These are phyloP conservation scores for Diplodia intermedia DNA, from an alignment of 2,329 filamentous ascomycete genomes.

Conservation along the genomic window DNA sequence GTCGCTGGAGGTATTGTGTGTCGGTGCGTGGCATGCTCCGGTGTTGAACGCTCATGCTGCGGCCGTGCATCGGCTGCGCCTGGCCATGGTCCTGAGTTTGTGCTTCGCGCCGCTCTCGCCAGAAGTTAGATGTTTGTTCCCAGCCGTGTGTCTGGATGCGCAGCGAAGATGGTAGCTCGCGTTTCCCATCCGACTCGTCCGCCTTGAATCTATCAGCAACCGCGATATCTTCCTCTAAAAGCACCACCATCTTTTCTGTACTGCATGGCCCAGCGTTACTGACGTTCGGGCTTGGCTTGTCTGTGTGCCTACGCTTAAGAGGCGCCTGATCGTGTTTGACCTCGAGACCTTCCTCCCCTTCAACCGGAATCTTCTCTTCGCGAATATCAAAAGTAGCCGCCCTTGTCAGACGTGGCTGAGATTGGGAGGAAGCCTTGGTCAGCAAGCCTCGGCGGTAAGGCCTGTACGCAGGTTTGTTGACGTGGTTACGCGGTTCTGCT, in stretches of 20 bases:
- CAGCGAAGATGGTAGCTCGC: conserved; percentile 1
- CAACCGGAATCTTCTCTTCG: conserved; percentile 26
- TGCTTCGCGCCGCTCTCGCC: conserved; percentile 19
- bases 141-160: conserved; percentile 8
- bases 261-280: background rate
- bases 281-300: background rate
- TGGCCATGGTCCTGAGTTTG: background rate
- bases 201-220: background rate
- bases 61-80: background rate
- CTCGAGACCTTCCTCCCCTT: conserved; percentile 4
- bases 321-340: no score
- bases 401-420: background rate
- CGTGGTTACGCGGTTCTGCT: background rate
- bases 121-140: conserved; percentile 20
- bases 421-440: conserved; percentile 11
- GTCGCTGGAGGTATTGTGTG: background rate
- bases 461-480: background rate
- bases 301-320: background rate
- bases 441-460: conserved; percentile 19
- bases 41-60: conserved; percentile 15
- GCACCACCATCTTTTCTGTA: conserved; percentile 14
- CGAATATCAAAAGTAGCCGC: conserved; percentile 7
- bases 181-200: background rate
- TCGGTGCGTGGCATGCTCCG: background rate
- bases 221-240: conserved; percentile 8